phyloP scores from a whole-genome alignment of 2,329 filamentous ascomycete species.

The Beauveria sp. region DNA sequence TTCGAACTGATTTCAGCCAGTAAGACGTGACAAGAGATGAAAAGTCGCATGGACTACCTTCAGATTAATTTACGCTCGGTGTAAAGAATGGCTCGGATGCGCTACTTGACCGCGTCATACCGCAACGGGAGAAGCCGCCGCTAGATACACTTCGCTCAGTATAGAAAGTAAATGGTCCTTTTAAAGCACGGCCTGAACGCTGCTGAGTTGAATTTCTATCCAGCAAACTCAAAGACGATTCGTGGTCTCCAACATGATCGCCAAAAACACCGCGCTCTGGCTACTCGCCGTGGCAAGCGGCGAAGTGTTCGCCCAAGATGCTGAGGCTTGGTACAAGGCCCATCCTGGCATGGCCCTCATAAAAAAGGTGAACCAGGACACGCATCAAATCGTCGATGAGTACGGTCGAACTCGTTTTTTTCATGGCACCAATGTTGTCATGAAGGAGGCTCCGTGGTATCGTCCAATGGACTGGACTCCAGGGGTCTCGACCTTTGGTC shows the following conservation, averaged over 20 bases:
- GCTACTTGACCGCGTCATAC: background rate
- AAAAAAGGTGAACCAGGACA: constrained; percentile 13
- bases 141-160: background rate
- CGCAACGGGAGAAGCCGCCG: background rate
- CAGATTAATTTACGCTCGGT: background rate
- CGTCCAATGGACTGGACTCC: constrained; percentile 14
- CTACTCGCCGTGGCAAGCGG: background rate
- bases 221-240: background rate
- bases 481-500: constrained; percentile 14
- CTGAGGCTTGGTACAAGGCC: constrained; percentile 13
- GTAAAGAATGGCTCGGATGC: background rate
- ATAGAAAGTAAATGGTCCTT: background rate
- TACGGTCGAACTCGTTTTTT: constrained; percentile 16
- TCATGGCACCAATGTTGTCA: constrained; percentile 17
- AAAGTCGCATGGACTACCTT: background rate
- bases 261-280: background rate
- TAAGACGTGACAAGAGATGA: background rate
- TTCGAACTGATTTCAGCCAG: background rate
- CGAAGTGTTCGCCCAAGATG: constrained; percentile 4
- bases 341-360: constrained; percentile 14
- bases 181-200: background rate
- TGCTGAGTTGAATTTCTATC: background rate
- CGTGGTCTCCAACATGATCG: background rate
- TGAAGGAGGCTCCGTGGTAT: constrained; percentile 16
- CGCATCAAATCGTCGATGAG: constrained; percentile 15